Base-by-base conservation (phyloP, 2,329 filamentous ascomycete species). In the Ilyonectria sp. region DNA sequence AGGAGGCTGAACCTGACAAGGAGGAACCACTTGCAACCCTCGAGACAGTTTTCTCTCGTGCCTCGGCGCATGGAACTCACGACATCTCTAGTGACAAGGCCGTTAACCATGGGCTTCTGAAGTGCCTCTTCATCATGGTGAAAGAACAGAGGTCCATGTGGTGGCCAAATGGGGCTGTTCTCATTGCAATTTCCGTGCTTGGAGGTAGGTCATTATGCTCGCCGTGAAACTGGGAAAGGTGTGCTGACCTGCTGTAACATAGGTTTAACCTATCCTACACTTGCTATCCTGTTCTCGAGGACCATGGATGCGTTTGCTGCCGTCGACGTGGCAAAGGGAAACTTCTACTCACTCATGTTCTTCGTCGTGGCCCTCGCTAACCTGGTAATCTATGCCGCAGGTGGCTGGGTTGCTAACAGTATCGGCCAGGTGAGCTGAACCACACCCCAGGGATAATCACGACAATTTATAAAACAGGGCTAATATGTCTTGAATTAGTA, bases 271-370 rank as follows among this genome's bases (percentile, higher is more conserved):
- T 82, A 81, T 61, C 82, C 83, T 1, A 79, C 76, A n/a, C 75
- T 84, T 10, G 80, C 84, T 1, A 65, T 83, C 1, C 76, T 83
- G 19, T 82, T 84, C 60, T 76, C 81, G 6, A 79, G 75, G 37
- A 80, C 82, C 15, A 81, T 84, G 76, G 75, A 79, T 3, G 79
- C 80, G 0, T 84, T 84, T 35, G 72, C 79, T 50, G 72, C 69
- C 0, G 47, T 76, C 2, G 76, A 82, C 23, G 73, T 80, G 8
- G 49, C 65, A n/a, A 71, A 74, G 26, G 84, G 81, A 6, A 84
- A 89, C 75, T 88, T 89, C 70, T 88, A 83, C 75, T 80, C 86
- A 0, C 81, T 87, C 55, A 89, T 89, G 86, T 89, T 89, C 73
- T 86, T 88, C 56, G 77, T 88, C 1, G 77, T 88, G 17, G 87